These are phyloP conservation scores for Penicillium taxi DNA, from an alignment of 495 filamentous ascomycete genomes.

Conservation along the genomic window DNA sequence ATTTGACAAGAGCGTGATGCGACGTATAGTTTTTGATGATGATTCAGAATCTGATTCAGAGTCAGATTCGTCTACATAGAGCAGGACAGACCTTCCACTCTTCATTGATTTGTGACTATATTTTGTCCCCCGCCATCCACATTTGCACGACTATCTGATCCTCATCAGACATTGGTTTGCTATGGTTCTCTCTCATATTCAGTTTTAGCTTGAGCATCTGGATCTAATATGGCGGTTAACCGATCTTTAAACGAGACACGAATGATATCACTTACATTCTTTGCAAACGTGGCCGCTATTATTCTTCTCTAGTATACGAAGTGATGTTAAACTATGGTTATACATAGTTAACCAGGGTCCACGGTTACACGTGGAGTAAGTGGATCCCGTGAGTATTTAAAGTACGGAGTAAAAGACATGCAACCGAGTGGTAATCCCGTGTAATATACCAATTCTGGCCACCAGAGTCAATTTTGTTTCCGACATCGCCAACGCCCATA, in stretches of 20 bases:
- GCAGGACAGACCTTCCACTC: no score
- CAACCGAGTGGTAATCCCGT: no score
- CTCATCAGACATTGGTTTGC: no score
- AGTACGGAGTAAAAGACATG: no score
- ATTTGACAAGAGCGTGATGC: slow-evolving; percentile 82
- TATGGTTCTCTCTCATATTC: slow-evolving; percentile 3
- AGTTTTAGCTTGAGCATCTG: slow-evolving; percentile 5
- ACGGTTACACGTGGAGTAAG: slow-evolving; percentile 1
- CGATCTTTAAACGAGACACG: slow-evolving; percentile 18
- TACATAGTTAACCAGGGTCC: no score
- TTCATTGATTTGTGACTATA: no score
- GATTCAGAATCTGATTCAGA: slow-evolving; percentile 44
- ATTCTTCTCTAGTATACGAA: not conserved
- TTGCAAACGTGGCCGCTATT: not conserved
- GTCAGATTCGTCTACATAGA: slow-evolving; percentile 27
- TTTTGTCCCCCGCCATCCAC: slow-evolving; percentile 8
- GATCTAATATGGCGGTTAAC: slow-evolving; percentile 11
- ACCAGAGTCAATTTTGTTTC: no score
- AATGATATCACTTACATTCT: slow-evolving; percentile 11
- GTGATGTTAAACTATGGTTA: no score
- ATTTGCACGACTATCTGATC: no score
- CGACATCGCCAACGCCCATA: no score
- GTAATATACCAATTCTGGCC: no score
- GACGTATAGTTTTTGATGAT: slow-evolving; percentile 67
- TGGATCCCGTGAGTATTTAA: no score